These are phyloP conservation scores for Paramarasmius palmivorus DNA, from an alignment of 1,284 basidiomycete species.

Conservation along the genomic window DNA sequence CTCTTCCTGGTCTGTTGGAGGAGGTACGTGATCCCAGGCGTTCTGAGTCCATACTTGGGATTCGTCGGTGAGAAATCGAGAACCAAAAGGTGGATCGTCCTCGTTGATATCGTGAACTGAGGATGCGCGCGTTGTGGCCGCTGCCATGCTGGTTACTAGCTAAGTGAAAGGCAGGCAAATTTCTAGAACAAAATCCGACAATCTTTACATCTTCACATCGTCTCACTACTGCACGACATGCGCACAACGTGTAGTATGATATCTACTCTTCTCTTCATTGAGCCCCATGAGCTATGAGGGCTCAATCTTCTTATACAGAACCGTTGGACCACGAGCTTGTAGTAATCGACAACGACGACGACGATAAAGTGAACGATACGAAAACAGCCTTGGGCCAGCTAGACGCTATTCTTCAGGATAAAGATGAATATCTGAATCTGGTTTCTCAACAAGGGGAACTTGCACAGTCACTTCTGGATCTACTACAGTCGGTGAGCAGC, in stretches of 20 bases:
- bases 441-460: neutral
- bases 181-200: no score
- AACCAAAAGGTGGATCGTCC: slow-evolving; percentile 13
- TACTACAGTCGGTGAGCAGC: neutral
- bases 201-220: no score
- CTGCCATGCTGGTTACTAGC: no score
- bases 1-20: slow-evolving; percentile 76
- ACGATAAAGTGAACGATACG: no score
- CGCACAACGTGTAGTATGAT: no score
- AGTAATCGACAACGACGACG: no score
- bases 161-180: no score
- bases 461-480: neutral
- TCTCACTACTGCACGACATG: no score
- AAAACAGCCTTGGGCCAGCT: neutral
- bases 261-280: no score
- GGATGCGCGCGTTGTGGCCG: slow-evolving; percentile 3
- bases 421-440: neutral
- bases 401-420: neutral
- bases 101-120: slow-evolving; percentile 13
- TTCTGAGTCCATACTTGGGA: slow-evolving; percentile 74
- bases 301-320: no score
- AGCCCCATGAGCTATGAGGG: no score
- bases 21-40: slow-evolving; percentile 88
- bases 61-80: slow-evolving; percentile 63
- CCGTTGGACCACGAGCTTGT: no score